Evolutionary conservation across 257 asterid species (phyloP), one percentile per base, ranked within the genome.

Genomic region (Nicotiana tabacum): DNA sequence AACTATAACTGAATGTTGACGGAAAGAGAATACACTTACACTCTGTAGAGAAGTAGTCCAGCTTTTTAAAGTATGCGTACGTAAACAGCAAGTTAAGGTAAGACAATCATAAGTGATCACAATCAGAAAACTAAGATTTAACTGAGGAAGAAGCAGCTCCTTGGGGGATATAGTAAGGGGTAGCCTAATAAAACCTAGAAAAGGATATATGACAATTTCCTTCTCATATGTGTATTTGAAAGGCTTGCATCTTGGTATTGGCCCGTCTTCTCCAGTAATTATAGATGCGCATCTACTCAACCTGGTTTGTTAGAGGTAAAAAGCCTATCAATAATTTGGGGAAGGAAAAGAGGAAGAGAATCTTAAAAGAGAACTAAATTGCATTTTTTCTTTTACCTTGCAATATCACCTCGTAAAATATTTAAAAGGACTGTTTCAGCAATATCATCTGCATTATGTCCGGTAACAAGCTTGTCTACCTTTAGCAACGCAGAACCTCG

Each of bases 231-330:
- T 94, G 94, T 96, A 94, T 90, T 96, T 96, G 78, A 94, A 96
- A 62, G 99, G 99, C 91, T 96, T 96, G 99, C 99, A 96, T 89
- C 99, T 96, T 39, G 99, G 98, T 87, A 94, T 96, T 57, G 98
- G 98, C 78, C 99, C 99, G 88, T 96, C 99, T 90, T 94, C 98
- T 32, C 98, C 99, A 1, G 99, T 96, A 82, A 90, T 89, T 80
- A 94, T 93, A 39, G 93, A 91, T 56, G 99, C 92, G 85, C 99
- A 96, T 88, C 99, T 94, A 87, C 97, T 91, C 90, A 95, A 85
- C 90, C 98, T 95, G 89, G 83, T 62, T 83, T 32, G 77, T 82
- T 80, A 81, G 82, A n/a, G 76, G 68, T 13, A 43, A 15, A 32
- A 66, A 55, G 46, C 70, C 58, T 48, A 37, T 74, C 64, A 61